Evolutionary conservation across 2,329 filamentous ascomycete genomes (phyloP), one percentile per base, ranked within the genome.

Genomic region (Trichoderma citrinoviride): DNA sequence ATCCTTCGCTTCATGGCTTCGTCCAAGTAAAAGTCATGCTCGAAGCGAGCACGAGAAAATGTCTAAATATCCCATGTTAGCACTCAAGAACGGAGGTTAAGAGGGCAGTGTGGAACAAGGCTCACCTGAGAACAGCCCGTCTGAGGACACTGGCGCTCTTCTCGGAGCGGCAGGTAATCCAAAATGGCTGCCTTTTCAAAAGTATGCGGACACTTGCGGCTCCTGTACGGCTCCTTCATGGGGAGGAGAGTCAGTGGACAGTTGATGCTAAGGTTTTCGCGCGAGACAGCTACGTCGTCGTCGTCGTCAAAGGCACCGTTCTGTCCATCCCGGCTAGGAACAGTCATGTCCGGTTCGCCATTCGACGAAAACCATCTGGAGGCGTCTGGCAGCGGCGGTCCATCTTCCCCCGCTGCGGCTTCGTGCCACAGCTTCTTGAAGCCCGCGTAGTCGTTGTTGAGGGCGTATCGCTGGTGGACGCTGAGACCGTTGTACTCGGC

Each of bases 141-240:
- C 65, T 87, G 82, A 0, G 90, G 90, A 73, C 90, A 93, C 61
- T 83, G 79, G 0, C 84, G 79, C 57, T 74, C 63, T 69, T 77
- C 60, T 57, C 71, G 66, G 69, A 71, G 62, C 81, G 81, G 73
- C 80, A 88, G 49, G 66, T 79, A 79, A n/a, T 86, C 82, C 25
- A 85, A 65, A 44, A 93, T 88, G 0, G 86, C 85, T 1, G 74
- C 71, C 74, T 85, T 88, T 72, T 93, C 89, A 72, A 91, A 93
- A 0, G 84, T 87, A 74, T 93, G 90, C 63, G 85, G 87, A 78
- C 90, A 93, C 68, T 85, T 84, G 15, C 73, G 78, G 70, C 85
- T 90, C 63, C 85, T 90, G 71, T 85, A 87, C 0, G 90, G 90
- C 60, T 91, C 83, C 47, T 80, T 78, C 78, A 92, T 87, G 50